Percentiles rank a stretch among this genome's conserved stretches.
Conservation (phyloP, 345 rosid genomes). For the Viola odorata region DNA sequence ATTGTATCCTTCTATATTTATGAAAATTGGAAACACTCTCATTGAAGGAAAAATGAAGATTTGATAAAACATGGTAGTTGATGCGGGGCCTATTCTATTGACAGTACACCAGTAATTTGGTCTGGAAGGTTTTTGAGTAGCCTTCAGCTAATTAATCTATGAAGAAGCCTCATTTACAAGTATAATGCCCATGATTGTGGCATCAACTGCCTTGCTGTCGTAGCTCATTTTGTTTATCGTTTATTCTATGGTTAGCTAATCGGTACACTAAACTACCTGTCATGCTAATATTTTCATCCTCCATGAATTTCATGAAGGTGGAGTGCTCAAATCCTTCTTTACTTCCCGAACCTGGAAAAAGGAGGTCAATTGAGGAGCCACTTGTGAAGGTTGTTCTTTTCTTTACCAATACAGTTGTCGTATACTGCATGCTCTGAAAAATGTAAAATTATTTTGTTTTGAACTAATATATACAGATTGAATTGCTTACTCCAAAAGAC, state of each 20-base stretch:
- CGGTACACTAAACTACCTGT: background rate
- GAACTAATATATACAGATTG: slow-evolving; percentile 52
- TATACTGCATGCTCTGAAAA: slow-evolving; percentile 1
- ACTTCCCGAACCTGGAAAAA: slow-evolving; percentile 93
- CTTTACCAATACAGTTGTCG: background rate
- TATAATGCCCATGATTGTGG: too few relatives aligned
- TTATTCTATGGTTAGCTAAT: background rate
- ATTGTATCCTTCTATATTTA: too few relatives aligned
- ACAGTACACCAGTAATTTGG: too few relatives aligned
- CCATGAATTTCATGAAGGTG: slow-evolving; percentile 47
- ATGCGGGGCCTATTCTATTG: too few relatives aligned
- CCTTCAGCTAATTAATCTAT: too few relatives aligned
- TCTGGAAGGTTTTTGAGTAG: too few relatives aligned
- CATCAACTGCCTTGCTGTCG: too few relatives aligned
- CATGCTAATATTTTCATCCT: slow-evolving; percentile 16
- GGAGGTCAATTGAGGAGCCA: slow-evolving; percentile 90
- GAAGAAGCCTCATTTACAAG: too few relatives aligned
- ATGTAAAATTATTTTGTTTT: slow-evolving; percentile 14
- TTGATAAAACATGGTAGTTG: too few relatives aligned
- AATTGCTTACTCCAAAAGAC: slow-evolving; percentile 95
- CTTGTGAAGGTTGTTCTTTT: slow-evolving; percentile 61
- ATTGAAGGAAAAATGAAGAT: too few relatives aligned
- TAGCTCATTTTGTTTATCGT: background rate
- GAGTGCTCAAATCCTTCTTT: slow-evolving; percentile 95
- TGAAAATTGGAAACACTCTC: too few relatives aligned